These are phyloP conservation scores for Ceratocystis diversiconidia DNA, from an alignment of 2,329 filamentous ascomycete species.

Conservation along the genomic window DNA sequence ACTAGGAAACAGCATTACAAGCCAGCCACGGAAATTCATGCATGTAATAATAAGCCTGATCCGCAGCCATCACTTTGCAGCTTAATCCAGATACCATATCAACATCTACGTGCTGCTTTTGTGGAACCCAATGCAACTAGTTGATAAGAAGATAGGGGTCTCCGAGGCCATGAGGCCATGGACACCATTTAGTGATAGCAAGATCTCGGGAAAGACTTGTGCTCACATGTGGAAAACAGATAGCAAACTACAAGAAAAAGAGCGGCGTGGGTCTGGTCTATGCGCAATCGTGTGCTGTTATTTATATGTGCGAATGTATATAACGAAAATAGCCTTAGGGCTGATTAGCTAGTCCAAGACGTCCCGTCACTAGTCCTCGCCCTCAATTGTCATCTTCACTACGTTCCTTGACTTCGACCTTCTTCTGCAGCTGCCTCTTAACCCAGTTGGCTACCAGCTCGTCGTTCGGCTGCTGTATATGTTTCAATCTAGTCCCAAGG, in stretches of 20 bases:
- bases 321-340: too few species aligned
- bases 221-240: too few species aligned
- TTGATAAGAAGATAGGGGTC: background rate
- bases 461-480: slow-evolving; percentile 42
- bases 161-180: background rate
- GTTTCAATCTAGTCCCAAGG: slow-evolving; percentile 4
- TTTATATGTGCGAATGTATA: too few species aligned
- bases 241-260: too few species aligned
- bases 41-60: too few species aligned
- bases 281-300: too few species aligned
- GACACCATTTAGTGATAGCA: too few species aligned
- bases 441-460: slow-evolving; percentile 83
- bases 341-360: too few species aligned
- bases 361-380: background rate
- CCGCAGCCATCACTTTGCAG: background rate
- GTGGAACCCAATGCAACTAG: background rate
- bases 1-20: too few species aligned
- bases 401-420: slow-evolving; percentile 23
- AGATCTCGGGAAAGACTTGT: too few species aligned
- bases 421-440: slow-evolving; percentile 50
- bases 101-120: background rate
- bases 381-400: background rate
- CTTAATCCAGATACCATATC: background rate
- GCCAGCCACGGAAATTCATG: too few species aligned
- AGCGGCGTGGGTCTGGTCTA: too few species aligned